These are phyloP conservation scores for Dryadomyces sulphureus DNA, from an alignment of 2,329 filamentous ascomycete genomes.

Conservation along the genomic window DNA sequence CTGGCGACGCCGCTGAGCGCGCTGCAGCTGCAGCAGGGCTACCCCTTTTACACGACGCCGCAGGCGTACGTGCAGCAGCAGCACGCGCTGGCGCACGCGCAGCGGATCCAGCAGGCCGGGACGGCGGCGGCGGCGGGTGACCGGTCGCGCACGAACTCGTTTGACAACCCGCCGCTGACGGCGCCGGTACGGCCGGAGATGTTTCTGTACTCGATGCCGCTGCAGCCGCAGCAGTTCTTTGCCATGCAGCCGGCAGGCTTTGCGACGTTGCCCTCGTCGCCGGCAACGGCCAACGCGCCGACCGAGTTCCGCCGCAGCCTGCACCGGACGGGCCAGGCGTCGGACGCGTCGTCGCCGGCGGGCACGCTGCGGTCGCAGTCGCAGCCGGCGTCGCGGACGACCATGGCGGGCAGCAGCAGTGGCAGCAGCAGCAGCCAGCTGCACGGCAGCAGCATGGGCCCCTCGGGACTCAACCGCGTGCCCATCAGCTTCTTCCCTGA, in stretches of 20 bases:
- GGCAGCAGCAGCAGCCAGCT: too few species aligned
- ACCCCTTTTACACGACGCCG: slow-evolving; percentile 31
- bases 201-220: slow-evolving; percentile 33
- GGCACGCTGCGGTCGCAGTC: slow-evolving; percentile 50
- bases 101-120: slow-evolving; percentile 24
- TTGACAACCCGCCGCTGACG: slow-evolving; percentile 46
- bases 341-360: slow-evolving; percentile 31
- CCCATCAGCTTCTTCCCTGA: slow-evolving; percentile 41
- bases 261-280: slow-evolving; percentile 41
- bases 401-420: slow-evolving; percentile 19
- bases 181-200: slow-evolving; percentile 42
- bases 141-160: slow-evolving; percentile 46
- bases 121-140: slow-evolving; percentile 24
- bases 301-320: slow-evolving; percentile 42
- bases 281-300: slow-evolving; percentile 25
- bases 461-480: slow-evolving; percentile 30
- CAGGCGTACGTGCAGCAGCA: slow-evolving; percentile 29
- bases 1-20: slow-evolving; percentile 12
- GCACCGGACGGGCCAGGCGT: slow-evolving; percentile 36
- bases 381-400: slow-evolving; percentile 41
- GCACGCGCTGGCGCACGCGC: slow-evolving; percentile 24
- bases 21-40: slow-evolving; percentile 29
- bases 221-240: slow-evolving; percentile 28
- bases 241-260: slow-evolving; percentile 21
- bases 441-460: slow-evolving; percentile 6